Evolutionary conservation across 2,329 filamentous ascomycete species (phyloP).

Genomic region (Botryosphaeria agaves): DNA sequence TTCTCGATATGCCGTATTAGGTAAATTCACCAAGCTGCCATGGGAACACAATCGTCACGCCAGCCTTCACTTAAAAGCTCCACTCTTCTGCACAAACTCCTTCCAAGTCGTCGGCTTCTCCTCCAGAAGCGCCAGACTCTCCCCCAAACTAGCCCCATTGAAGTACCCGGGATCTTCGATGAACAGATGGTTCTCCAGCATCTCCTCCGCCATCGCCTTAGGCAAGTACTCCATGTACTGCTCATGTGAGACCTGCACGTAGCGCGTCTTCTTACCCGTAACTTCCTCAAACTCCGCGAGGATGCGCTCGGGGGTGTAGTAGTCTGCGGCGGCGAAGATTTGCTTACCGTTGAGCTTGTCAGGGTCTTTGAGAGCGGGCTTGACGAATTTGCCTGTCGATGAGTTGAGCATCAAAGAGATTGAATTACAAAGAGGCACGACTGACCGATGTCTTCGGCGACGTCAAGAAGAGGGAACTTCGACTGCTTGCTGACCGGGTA

Average conservation of each 20-base stretch:
- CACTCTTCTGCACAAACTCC: constrained; percentile 12
- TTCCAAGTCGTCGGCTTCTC: constrained; percentile 26
- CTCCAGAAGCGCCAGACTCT: constrained; percentile 19
- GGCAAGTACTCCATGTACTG: constrained; percentile 23
- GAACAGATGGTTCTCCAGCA: constrained; percentile 36
- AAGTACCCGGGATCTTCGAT: constrained; percentile 37
- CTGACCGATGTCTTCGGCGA: constrained; percentile 5
- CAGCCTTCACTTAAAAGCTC: too few relatives aligned
- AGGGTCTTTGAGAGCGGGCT: constrained; percentile 14
- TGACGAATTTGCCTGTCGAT: constrained; percentile 6
- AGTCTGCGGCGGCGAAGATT: constrained; percentile 25
- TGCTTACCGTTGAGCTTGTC: constrained; percentile 24
- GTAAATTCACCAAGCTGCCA: too few relatives aligned
- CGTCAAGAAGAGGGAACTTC: constrained; percentile 5
- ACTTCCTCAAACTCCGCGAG: constrained; percentile 21
- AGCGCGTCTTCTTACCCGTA: constrained; percentile 20
- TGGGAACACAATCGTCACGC: too few relatives aligned
- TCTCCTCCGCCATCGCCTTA: constrained; percentile 26
- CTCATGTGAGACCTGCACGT: constrained; percentile 19
- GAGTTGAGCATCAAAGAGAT: background rate
- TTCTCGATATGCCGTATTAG: too few relatives aligned
- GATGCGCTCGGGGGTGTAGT: constrained; percentile 22
- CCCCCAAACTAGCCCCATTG: constrained; percentile 24
- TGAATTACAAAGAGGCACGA: background rate
- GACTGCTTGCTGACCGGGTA: constrained; percentile 2